A percentile compares a stretch with the other conserved stretches of the same genome.
These are phyloP conservation scores for Metschnikowia lunata DNA, from an alignment of 805 yeast species.

Conservation along the genomic window DNA sequence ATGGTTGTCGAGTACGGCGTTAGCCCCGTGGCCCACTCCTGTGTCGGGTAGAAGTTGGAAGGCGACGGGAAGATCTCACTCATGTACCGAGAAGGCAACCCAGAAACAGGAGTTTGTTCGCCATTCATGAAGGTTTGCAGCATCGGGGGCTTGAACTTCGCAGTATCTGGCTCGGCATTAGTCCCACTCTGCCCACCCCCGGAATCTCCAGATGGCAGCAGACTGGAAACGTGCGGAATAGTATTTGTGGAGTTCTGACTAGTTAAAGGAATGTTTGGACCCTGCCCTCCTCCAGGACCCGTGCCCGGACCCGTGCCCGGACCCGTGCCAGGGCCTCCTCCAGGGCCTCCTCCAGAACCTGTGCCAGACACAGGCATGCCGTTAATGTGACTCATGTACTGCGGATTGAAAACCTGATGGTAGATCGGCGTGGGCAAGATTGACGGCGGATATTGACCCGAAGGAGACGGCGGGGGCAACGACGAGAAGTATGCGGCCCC, in stretches of 20 bases:
- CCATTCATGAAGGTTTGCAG: constrained; percentile 25
- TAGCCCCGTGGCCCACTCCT: constrained; percentile 41
- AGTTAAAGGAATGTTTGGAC: too few species aligned
- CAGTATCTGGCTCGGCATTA: constrained; percentile 6
- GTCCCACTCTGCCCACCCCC: constrained; percentile 2
- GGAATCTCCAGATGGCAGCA: constrained; percentile 2
- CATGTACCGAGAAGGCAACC: constrained; percentile 66
- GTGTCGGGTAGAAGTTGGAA: constrained; percentile 61
- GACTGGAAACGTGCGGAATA: constrained; percentile 1
- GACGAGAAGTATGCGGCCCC: constrained; percentile 19
- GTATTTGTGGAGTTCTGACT: not conserved
- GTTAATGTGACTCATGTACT: constrained; percentile 10
- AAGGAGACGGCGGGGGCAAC: constrained; percentile 29
- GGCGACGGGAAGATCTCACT: constrained; percentile 79
- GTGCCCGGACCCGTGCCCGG: not conserved
- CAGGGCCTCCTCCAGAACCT: constrained; percentile 1
- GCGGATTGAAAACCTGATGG: constrained; percentile 31
- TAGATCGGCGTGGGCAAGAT: constrained; percentile 31
- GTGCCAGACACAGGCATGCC: constrained; percentile 2
- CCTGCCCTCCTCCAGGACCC: not conserved
- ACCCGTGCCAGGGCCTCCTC: not conserved
- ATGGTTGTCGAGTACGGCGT: constrained; percentile 33
- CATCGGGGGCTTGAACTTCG: constrained; percentile 15
- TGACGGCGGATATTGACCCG: constrained; percentile 18
- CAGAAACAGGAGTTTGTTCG: constrained; percentile 70